These are phyloP conservation scores for Polymyxa betae DNA, from an alignment of 208 protist genomes.

Conservation along the genomic window DNA sequence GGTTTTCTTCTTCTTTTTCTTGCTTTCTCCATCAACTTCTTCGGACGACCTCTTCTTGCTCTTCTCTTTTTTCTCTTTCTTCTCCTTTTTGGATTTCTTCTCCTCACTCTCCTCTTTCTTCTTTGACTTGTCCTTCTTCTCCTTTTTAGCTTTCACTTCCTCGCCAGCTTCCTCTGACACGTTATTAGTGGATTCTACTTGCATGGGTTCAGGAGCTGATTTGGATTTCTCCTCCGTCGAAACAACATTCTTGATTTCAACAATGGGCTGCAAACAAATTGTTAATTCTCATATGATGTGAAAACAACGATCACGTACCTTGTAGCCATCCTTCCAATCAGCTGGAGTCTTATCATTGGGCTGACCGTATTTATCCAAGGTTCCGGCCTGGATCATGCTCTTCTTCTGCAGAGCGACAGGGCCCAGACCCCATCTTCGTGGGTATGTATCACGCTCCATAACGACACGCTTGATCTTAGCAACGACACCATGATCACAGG, in stretches of 20 bases:
- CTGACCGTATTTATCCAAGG: conserved; percentile 95
- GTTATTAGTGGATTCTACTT: neutral
- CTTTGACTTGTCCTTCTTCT: conserved; percentile 16
- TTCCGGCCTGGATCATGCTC: conserved; percentile 85
- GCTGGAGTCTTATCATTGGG: conserved; percentile 94
- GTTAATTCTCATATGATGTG: conserved; percentile 12
- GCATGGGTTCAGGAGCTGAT: neutral
- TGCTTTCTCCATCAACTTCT: neutral
- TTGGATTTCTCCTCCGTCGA: conserved; percentile 10
- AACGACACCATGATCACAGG: conserved; percentile 94
- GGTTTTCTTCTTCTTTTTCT: conserved; percentile 47
- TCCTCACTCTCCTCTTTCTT: neutral
- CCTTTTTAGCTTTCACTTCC: neutral
- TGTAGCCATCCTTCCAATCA: conserved; percentile 86
- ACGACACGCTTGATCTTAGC: conserved; percentile 96
- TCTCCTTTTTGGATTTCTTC: conserved; percentile 56
- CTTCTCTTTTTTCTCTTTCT: neutral
- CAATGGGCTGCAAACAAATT: conserved; percentile 57
- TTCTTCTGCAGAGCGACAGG: conserved; percentile 92
- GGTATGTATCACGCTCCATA: conserved; percentile 99
- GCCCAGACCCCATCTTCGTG: conserved; percentile 94
- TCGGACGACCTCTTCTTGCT: neutral
- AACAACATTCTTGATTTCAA: conserved; percentile 49
- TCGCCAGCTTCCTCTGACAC: neutral
- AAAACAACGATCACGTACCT: conserved; percentile 79